Conservation (phyloP, 2,329 filamentous ascomycete genomes). For the Capronia epimyces region DNA sequence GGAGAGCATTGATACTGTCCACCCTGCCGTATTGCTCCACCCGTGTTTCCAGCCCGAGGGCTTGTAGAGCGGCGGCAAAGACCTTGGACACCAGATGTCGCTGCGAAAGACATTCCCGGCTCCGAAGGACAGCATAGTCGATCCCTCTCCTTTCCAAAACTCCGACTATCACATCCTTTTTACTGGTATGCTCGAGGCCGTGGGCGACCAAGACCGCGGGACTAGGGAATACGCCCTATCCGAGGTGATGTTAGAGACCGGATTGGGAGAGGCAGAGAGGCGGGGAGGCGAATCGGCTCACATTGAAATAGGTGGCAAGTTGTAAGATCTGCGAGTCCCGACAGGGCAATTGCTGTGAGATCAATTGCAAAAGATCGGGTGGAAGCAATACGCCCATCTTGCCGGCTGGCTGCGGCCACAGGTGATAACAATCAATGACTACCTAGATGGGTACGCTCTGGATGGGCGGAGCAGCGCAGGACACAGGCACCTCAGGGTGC, state of each 20-base stretch:
- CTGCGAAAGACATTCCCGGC: slow-evolving; percentile 43
- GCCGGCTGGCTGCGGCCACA: too few relatives aligned
- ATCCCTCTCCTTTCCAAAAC: slow-evolving; percentile 58
- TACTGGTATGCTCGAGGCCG: slow-evolving; percentile 81
- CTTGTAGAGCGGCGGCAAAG: slow-evolving; percentile 37
- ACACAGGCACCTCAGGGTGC: too few relatives aligned
- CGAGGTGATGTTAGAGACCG: background rate
- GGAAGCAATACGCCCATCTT: slow-evolving; percentile 19
- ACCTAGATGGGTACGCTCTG: too few relatives aligned
- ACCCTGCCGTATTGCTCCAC: slow-evolving; percentile 57
- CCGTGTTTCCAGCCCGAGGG: slow-evolving; percentile 35
- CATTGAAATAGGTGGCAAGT: slow-evolving; percentile 39
- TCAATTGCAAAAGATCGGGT: slow-evolving; percentile 16
- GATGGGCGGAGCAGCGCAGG: too few relatives aligned
- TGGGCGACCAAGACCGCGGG: slow-evolving; percentile 72
- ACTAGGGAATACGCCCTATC: slow-evolving; percentile 48
- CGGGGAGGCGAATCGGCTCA: slow-evolving; percentile 21
- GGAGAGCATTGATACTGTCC: slow-evolving; percentile 73
- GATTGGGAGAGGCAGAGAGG: too few relatives aligned
- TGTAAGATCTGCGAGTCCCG: slow-evolving; percentile 40
- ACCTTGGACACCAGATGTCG: slow-evolving; percentile 45
- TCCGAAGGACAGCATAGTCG: slow-evolving; percentile 39
- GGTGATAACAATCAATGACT: too few relatives aligned
- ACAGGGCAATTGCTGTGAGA: slow-evolving; percentile 36
- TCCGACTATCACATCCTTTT: slow-evolving; percentile 63